phyloP scores from a whole-genome alignment of 257 asterid species.

The Voacanga thouarsii region DNA sequence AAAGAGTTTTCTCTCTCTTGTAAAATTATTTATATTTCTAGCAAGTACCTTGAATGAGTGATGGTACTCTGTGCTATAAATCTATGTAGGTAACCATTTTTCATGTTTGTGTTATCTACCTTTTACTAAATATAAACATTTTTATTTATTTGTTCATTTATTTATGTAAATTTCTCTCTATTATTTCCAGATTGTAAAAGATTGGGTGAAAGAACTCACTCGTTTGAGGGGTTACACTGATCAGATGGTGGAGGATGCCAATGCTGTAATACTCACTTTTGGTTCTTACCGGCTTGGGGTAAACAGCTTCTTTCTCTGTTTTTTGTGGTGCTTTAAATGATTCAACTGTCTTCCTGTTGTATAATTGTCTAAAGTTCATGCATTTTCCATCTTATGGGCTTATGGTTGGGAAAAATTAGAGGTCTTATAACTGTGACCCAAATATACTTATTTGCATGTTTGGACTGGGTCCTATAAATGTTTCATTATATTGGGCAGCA shows the following conservation, averaged over 20 bases:
- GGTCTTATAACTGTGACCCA: not conserved
- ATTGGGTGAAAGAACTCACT: constrained; percentile 40
- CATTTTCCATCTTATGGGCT: not conserved
- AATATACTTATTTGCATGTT: not conserved
- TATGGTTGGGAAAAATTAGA: not conserved
- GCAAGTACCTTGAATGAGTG: not conserved
- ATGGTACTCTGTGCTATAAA: too few species aligned
- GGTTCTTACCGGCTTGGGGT: constrained; percentile 98
- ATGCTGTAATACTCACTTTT: constrained; percentile 78
- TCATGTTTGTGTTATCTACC: not conserved
- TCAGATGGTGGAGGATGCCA: constrained; percentile 84
- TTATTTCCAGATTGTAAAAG: constrained; percentile 32
- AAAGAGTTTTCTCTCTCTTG: not conserved
- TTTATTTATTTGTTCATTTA: not conserved
- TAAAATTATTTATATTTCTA: not conserved
- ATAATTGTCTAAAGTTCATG: not conserved
- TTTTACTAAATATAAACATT: not conserved
- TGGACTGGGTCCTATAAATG: not conserved
- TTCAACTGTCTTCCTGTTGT: not conserved
- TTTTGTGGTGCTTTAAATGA: not conserved
- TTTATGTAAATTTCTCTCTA: not conserved
- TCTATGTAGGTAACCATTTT: not conserved
- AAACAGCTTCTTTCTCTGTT: constrained; percentile 28
- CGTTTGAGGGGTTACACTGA: constrained; percentile 30
- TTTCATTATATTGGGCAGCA: not conserved